phyloP scores from a whole-genome alignment of 2,329 filamentous ascomycete species.

The Penicillium sp. region DNA sequence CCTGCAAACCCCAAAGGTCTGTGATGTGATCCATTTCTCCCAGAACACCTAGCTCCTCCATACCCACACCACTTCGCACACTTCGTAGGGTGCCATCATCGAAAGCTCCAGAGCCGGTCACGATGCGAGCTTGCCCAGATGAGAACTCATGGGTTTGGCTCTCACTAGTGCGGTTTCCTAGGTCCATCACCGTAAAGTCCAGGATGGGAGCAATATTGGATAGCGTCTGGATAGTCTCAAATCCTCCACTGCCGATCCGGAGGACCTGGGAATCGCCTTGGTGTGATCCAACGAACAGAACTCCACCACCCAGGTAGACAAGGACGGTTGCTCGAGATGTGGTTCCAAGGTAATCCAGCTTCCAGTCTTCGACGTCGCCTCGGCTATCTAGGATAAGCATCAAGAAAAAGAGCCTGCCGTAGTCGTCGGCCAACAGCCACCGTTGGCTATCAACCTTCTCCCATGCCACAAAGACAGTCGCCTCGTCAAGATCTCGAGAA shows the following conservation, averaged over 20 bases:
- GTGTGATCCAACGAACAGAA: slow-evolving; percentile 87
- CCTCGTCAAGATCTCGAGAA: slow-evolving; percentile 65
- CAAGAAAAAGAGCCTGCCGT: slow-evolving; percentile 80
- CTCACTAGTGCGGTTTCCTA: slow-evolving; percentile 80
- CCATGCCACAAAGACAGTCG: slow-evolving; percentile 91
- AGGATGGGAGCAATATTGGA: slow-evolving; percentile 87
- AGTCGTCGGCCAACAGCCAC: slow-evolving; percentile 91
- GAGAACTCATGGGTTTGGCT: slow-evolving; percentile 85
- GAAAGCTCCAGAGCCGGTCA: slow-evolving; percentile 88
- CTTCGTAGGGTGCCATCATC: slow-evolving; percentile 85
- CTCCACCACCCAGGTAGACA: slow-evolving; percentile 67
- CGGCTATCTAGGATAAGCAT: slow-evolving; percentile 68
- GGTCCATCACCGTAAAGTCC: slow-evolving; percentile 94
- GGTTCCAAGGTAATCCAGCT: slow-evolving; percentile 64
- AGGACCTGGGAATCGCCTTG: slow-evolving; percentile 89
- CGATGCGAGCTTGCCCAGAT: slow-evolving; percentile 88
- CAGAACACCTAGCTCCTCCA: slow-evolving; percentile 82
- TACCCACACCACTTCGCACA: slow-evolving; percentile 87
- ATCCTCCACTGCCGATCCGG: slow-evolving; percentile 58
- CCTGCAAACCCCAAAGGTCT: slow-evolving; percentile 69
- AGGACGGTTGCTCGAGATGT: slow-evolving; percentile 76
- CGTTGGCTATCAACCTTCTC: slow-evolving; percentile 76
- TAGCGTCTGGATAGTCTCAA: slow-evolving; percentile 72
- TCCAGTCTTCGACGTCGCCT: slow-evolving; percentile 70
- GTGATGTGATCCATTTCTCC: slow-evolving; percentile 74